A percentile compares a stretch with the other conserved stretches of the same genome.
Evolutionary conservation across 169 alveolate genomes (phyloP).

Genomic region (Eimeria zaria): DNA sequence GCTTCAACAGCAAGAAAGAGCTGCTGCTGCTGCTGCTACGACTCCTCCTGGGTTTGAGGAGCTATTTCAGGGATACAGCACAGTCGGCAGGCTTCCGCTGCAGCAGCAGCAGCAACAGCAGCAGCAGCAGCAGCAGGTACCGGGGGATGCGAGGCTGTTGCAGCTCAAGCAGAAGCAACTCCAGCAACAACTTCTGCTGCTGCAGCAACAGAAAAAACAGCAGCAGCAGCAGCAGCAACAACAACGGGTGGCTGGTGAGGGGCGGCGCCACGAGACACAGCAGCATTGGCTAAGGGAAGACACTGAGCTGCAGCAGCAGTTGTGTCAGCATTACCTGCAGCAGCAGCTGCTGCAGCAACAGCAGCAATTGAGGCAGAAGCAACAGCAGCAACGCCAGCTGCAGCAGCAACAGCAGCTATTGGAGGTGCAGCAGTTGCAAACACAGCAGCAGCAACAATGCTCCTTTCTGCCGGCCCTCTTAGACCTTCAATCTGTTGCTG

Average conservation of each 20-base stretch:
- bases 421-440: slow-evolving; percentile 9
- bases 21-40: neutral
- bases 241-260: neutral
- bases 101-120: slow-evolving; percentile 28
- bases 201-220: slow-evolving; percentile 5
- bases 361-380: neutral
- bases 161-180: neutral
- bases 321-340: slow-evolving; percentile 14
- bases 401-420: slow-evolving; percentile 10
- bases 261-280: slow-evolving; percentile 8
- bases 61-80: neutral
- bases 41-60: slow-evolving; percentile 39
- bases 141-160: neutral
- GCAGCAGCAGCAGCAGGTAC: neutral
- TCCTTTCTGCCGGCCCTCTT: too few species aligned
- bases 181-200: slow-evolving; percentile 22
- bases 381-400: neutral
- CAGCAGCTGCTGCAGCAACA: neutral
- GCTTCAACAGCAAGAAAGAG: neutral
- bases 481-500: too few species aligned
- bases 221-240: slow-evolving; percentile 39
- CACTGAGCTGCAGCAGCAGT: slow-evolving; percentile 19
- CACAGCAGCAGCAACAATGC: neutral
- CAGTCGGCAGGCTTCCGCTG: neutral
- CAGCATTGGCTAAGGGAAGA: slow-evolving; percentile 24